phyloP scores from a whole-genome alignment of 2,329 filamentous ascomycete species.

The Stagonosporopsis cucurbitacearum region DNA sequence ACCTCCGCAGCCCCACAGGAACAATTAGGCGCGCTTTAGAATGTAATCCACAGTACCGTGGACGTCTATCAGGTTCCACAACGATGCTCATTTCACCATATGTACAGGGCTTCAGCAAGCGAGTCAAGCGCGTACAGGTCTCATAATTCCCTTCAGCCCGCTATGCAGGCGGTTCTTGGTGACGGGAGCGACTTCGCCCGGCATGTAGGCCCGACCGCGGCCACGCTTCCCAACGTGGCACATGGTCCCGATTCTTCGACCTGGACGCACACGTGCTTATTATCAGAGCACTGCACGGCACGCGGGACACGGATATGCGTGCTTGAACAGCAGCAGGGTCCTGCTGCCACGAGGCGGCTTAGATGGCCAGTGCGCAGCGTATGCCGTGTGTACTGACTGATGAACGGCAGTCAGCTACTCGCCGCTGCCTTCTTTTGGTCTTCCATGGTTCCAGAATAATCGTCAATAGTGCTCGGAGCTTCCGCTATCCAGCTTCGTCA shows the following conservation, averaged over 20 bases:
- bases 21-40: neutral
- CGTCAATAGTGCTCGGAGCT: neutral
- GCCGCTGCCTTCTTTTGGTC: constrained; percentile 7
- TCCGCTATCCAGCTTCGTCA: neutral
- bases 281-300: neutral
- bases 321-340: neutral
- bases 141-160: neutral
- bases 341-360: neutral
- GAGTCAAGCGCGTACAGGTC: neutral
- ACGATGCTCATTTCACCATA: neutral
- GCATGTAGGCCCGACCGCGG: neutral
- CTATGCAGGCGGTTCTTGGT: neutral
- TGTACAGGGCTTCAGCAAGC: neutral
- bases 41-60: too few species aligned
- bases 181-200: neutral
- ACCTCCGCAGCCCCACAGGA: neutral
- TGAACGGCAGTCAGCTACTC: neutral
- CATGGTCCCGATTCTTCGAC: neutral
- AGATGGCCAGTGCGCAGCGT: neutral
- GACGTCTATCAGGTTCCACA: neutral
- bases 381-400: constrained; percentile 2
- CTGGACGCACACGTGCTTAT: neutral
- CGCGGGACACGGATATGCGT: neutral
- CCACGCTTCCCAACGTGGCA: neutral
- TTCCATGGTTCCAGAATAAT: constrained; percentile 2